phyloP scores from a whole-genome alignment of 2,329 filamentous ascomycete genomes.

The Aspergillus texensis region DNA sequence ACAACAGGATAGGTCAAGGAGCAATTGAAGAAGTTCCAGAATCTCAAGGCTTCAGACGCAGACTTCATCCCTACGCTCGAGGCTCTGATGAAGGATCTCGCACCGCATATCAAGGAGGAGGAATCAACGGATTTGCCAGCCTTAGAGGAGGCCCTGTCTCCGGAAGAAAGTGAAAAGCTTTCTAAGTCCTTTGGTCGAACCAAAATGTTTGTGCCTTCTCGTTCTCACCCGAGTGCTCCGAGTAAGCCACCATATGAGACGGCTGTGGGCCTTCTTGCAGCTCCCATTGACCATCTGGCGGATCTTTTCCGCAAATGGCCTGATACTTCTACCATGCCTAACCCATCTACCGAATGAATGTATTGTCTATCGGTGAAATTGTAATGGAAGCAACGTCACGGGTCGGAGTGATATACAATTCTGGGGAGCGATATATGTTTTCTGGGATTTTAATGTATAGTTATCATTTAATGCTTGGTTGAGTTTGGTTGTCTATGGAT shows the following conservation, averaged over 20 bases:
- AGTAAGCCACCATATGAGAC: constrained; percentile 60
- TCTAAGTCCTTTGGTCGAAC: constrained; percentile 52
- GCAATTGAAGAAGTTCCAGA: constrained; percentile 43
- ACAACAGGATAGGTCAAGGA: not conserved
- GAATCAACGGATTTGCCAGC: constrained; percentile 51
- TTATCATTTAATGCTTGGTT: too few relatives aligned
- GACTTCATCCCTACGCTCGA: constrained; percentile 47
- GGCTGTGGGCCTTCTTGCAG: constrained; percentile 55
- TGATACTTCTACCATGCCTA: constrained; percentile 2
- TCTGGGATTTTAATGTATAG: too few relatives aligned
- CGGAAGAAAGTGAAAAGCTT: constrained; percentile 36
- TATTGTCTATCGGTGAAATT: too few relatives aligned
- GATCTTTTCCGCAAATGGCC: constrained; percentile 55
- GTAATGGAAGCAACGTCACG: too few relatives aligned
- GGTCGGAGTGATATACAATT: too few relatives aligned
- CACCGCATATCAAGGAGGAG: constrained; percentile 31
- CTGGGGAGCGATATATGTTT: too few relatives aligned
- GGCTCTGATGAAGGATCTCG: constrained; percentile 24
- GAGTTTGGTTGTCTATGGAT: too few relatives aligned
- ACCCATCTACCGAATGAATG: too few relatives aligned
- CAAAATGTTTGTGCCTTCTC: constrained; percentile 55
- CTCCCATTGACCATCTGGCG: constrained; percentile 58
- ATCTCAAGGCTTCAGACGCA: constrained; percentile 38
- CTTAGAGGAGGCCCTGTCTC: constrained; percentile 47
- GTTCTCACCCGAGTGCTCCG: constrained; percentile 53